Percentiles rank a stretch among this genome's conserved stretches.
Evolutionary conservation across 495 filamentous ascomycete species (phyloP).

Genomic region (Lasiosphaeria miniovina): DNA sequence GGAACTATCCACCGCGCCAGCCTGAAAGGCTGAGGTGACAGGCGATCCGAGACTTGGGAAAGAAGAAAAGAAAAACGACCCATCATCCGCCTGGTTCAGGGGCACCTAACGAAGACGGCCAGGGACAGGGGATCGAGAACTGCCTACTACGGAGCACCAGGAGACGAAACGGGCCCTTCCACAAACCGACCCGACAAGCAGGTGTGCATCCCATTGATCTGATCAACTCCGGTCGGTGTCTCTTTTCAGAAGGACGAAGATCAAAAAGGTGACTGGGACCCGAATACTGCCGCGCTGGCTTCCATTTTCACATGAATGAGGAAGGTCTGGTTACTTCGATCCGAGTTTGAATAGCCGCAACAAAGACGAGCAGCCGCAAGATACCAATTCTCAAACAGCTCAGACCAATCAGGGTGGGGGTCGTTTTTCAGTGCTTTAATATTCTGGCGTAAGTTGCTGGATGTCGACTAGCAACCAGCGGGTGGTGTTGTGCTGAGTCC

Average conservation of each 20-base stretch:
- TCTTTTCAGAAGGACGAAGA: constrained; percentile 6
- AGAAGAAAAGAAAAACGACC: neutral
- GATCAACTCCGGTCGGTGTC: constrained; percentile 7
- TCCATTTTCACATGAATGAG: constrained; percentile 16
- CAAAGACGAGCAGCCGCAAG: neutral
- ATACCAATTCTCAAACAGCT: neutral
- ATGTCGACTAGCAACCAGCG: no score
- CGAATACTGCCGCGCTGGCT: constrained; percentile 1
- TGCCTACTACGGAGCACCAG: neutral
- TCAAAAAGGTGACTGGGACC: neutral
- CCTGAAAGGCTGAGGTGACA: neutral
- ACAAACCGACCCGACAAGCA: constrained; percentile 8
- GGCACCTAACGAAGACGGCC: neutral
- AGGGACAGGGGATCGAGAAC: neutral
- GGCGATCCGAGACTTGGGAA: neutral
- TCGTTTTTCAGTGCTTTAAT: neutral
- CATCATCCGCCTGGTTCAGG: neutral
- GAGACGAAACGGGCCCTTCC: constrained; percentile 17
- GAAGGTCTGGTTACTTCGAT: constrained; percentile 13
- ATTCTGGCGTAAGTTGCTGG: no score
- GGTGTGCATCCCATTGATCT: neutral
- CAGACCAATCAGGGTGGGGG: neutral
- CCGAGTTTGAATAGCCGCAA: neutral
- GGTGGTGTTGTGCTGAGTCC: no score
- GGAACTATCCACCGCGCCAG: neutral